phyloP scores from a whole-genome alignment of 176 grass and related monocot species.

The Ananas comosus region DNA sequence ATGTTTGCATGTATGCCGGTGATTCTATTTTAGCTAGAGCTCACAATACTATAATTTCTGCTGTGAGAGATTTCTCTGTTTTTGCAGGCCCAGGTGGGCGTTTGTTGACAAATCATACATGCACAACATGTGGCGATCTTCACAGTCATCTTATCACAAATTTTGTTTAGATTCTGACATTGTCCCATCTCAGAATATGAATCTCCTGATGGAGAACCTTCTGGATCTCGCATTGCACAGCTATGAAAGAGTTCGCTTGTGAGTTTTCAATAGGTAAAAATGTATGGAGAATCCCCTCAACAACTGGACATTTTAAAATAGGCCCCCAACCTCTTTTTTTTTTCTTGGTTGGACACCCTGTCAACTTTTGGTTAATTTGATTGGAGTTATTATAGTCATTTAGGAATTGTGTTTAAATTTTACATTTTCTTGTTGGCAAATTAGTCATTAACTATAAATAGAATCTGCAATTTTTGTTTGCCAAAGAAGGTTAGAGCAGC shows the following conservation, averaged over 20 bases:
- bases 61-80: background rate
- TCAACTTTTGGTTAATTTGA: background rate
- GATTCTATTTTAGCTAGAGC: slow-evolving; percentile 12
- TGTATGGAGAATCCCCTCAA: no score
- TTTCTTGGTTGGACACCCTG: background rate
- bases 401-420: background rate
- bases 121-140: slow-evolving; percentile 89
- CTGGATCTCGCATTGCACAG: slow-evolving; percentile 86
- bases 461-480: background rate
- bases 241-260: slow-evolving; percentile 95
- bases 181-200: slow-evolving; percentile 51
- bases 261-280: slow-evolving; percentile 12
- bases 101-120: slow-evolving; percentile 79
- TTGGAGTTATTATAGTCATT: background rate
- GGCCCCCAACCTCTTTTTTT: no score
- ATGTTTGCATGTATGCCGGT: slow-evolving; percentile 6
- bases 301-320: no score
- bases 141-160: slow-evolving; percentile 82
- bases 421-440: background rate
- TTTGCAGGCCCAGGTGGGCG: slow-evolving; percentile 80
- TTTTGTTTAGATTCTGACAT: slow-evolving; percentile 63
- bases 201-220: slow-evolving; percentile 83
- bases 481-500: no score
- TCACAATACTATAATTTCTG: background rate
- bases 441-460: background rate